A percentile compares a stretch with the other conserved stretches of the same genome.
These are phyloP conservation scores for Auricularia sp. DNA, from an alignment of 768 basidiomycete species.

Conservation along the genomic window DNA sequence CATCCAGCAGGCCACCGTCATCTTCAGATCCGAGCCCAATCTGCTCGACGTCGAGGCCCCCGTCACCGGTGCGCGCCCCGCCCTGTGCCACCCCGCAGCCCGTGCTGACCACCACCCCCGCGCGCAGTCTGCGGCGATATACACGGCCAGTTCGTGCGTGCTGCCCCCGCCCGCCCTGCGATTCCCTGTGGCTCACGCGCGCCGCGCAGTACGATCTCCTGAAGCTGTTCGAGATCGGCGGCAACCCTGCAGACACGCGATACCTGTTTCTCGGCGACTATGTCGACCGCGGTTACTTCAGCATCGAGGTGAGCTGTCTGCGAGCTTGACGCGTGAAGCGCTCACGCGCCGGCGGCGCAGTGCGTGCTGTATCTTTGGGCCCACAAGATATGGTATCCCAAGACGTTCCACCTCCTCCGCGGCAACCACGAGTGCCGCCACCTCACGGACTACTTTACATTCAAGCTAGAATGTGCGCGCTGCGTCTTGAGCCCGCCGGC, in stretches of 20 bases:
- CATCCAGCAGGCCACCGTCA: slow-evolving; percentile 51
- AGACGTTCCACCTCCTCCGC: slow-evolving; percentile 70
- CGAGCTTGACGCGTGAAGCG: not conserved
- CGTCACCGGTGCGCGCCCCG: slow-evolving; percentile 60
- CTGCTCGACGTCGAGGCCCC: slow-evolving; percentile 80
- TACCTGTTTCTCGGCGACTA: slow-evolving; percentile 97
- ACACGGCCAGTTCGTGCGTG: slow-evolving; percentile 86
- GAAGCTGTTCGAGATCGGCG: slow-evolving; percentile 95
- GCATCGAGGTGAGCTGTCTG: slow-evolving; percentile 46
- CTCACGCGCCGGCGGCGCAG: slow-evolving; percentile 24
- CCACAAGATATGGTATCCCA: slow-evolving; percentile 85
- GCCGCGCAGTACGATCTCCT: slow-evolving; percentile 80
- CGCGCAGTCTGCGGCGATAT: slow-evolving; percentile 86
- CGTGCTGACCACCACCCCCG: not conserved
- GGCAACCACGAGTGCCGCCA: slow-evolving; percentile 98
- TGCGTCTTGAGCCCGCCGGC: slow-evolving; percentile 4
- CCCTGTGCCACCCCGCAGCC: not conserved
- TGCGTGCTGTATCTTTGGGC: slow-evolving; percentile 90
- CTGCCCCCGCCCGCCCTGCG: slow-evolving; percentile 5
- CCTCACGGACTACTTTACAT: slow-evolving; percentile 95
- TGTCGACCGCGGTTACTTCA: slow-evolving; percentile 92
- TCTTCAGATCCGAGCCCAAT: slow-evolving; percentile 72
- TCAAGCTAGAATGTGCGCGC: slow-evolving; percentile 86
- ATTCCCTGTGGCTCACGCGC: not conserved
- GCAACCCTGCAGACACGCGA: slow-evolving; percentile 67